Evolutionary conservation across 768 basidiomycete genomes (phyloP), one percentile per base, ranked within the genome.

Genomic region (Amanita brunnescens): DNA sequence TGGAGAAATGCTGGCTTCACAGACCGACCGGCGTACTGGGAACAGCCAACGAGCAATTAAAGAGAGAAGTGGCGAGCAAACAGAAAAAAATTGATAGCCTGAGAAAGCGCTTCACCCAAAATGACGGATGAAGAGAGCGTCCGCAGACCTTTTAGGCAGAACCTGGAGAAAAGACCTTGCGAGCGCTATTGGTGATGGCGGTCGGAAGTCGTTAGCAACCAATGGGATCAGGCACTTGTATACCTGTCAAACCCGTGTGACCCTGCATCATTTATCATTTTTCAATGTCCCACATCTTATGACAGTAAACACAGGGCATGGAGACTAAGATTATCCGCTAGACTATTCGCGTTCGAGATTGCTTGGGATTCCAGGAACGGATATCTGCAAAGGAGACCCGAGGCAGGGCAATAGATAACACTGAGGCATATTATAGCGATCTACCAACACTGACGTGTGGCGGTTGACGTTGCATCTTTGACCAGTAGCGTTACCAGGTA

Each of bases 191-290:
- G 34, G 14, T 37, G 46, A 47, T 47, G 41, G 34, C 49, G 20
- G 37, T 32, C 30, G 39, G 40, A 16, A 32, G 40, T 23, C 1
- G 49, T 51, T 43, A 18, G 41, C 49, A 51, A 51, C 49, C 30
- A 43, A 47, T 16, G 16, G 21, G 16, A 13, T 46, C 23, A 46
- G 29, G 38, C 14, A 32, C 48, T 49, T 49, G 21, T 29, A 51
- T 39, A 16, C 14, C 9, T 23, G 26, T 5, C 23, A 20, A 33
- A 21, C 47, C 39, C 41, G 29, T 39, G 40, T n/a, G 49, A 34
- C 49, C 49, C 49, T 49, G 30, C 10, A 48, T 48, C 47, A 35
- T 5, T 38, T 23, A 47, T 47, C 46, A 47, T 47, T 47, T 45
- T 37, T 47, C n/a, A n/a, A n/a, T n/a, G n/a, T n/a, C n/a, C n/a